Base-by-base conservation (phyloP, 2,329 filamentous ascomycete genomes). In the Sclerotinia borealis region DNA sequence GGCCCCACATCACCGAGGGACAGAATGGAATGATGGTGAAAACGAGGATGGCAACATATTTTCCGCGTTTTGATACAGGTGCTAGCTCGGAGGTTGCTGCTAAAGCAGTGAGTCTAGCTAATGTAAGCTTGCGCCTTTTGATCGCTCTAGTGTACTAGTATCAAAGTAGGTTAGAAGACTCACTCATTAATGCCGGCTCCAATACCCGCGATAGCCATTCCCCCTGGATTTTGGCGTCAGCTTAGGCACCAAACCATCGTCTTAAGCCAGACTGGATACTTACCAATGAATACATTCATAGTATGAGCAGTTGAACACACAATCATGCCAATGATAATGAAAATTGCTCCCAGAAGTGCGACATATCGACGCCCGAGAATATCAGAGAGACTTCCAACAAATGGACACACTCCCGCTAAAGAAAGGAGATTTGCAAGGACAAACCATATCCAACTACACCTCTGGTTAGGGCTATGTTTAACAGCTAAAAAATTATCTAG, bases 31-130 rank as follows among this genome's bases (percentile, higher is more conserved):
- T 61, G 63, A 87, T 86, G 36, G 82, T 85, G 70, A 86, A 81
- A 36, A 86, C 79, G 8, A 88, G 74, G 2, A 81, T 72, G 6
- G 82, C 81, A n/a, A 87, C 83, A 66, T 87, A 87, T 70, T 80
- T 81, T 37, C 67, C 87, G 54, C 88, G 82, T 73, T 88, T 84
- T n/a, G 81, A 78, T 22, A 84, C 84, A 1, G 88, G 87, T 0
- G 85, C 88, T 64, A 90, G 79, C 71, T 91, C 87, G 4, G 85
- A 84, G 1, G 86, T 87, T 39, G 82, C 87, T 31, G 87, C 86
- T 11, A 91, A 77, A 5, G 87, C 86, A 4, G 85, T 90, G 41
- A 25, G 88, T 83, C 15, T 83, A 83, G 69, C 85, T 0, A 83
- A 84, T 9, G 60, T 56, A 34, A 56, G 52, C 29, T 56, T 45